Evolutionary conservation across 495 filamentous ascomycete genomes (phyloP).

Genomic region (Arthonia radiata): DNA sequence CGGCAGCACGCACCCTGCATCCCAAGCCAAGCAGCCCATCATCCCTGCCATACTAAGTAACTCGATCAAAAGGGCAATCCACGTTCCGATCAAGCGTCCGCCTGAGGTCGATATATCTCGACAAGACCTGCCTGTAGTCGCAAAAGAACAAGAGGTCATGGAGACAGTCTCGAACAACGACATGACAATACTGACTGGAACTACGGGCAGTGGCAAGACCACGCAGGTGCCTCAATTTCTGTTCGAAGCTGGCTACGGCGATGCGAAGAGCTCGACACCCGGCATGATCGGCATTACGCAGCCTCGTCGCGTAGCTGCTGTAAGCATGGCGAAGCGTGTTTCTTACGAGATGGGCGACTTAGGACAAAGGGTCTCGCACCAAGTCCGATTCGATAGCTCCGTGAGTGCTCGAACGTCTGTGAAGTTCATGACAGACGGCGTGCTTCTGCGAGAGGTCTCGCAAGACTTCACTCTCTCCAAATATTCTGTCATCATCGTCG

Average conservation of each 20-base stretch:
- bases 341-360: slow-evolving; percentile 49
- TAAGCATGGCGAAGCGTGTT: slow-evolving; percentile 88
- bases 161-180: slow-evolving; percentile 82
- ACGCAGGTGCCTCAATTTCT: slow-evolving; percentile 93
- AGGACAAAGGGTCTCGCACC: slow-evolving; percentile 53
- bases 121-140: slow-evolving; percentile 66
- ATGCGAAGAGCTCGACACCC: slow-evolving; percentile 45
- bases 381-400: slow-evolving; percentile 75
- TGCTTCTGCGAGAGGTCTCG: slow-evolving; percentile 72
- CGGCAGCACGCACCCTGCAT: no score
- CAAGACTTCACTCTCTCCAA: slow-evolving; percentile 78
- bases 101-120: slow-evolving; percentile 53
- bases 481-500: slow-evolving; percentile 83
- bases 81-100: slow-evolving; percentile 42
- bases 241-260: slow-evolving; percentile 80
- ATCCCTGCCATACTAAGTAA: no score
- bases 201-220: slow-evolving; percentile 91
- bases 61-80: no score
- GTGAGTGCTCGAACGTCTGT: slow-evolving; percentile 65
- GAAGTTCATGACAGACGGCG: slow-evolving; percentile 99
- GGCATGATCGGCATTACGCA: slow-evolving; percentile 93
- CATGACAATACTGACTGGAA: slow-evolving; percentile 75
- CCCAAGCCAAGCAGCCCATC: no score
- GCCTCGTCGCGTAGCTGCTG: slow-evolving; percentile 74
- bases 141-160: slow-evolving; percentile 95